Evolutionary conservation across 2,329 filamentous ascomycete species (phyloP).

Genomic region (Mollisia scopiformis): DNA sequence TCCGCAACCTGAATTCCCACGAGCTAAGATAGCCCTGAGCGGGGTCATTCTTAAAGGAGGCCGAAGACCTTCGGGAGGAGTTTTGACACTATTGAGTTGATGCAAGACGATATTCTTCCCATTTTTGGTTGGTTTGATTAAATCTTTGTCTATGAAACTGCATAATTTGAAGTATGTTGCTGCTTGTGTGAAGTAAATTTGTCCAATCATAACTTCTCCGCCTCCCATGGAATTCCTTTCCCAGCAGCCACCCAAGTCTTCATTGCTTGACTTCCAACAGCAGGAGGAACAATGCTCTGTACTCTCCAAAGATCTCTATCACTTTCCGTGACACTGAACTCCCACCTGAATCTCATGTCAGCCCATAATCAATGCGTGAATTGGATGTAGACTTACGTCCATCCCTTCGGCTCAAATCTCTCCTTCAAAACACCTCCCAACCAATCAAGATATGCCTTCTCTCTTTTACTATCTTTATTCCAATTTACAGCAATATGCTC

Average conservation of each 20-base stretch:
- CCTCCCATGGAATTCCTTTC: slow-evolving; percentile 17
- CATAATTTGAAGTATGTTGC: neutral
- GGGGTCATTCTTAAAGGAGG: too few relatives aligned
- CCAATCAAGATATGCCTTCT: slow-evolving; percentile 18
- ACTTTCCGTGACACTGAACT: slow-evolving; percentile 21
- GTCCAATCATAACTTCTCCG: slow-evolving; percentile 5
- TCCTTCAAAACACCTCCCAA: slow-evolving; percentile 19
- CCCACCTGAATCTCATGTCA: slow-evolving; percentile 19
- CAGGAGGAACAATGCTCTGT: slow-evolving; percentile 22
- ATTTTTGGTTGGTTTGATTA: neutral
- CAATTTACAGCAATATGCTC: slow-evolving; percentile 28
- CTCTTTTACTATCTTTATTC: neutral
- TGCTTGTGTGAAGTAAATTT: neutral
- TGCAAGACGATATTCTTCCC: too few relatives aligned
- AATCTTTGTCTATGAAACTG: neutral
- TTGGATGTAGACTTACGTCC: slow-evolving; percentile 20
- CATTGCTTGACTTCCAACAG: slow-evolving; percentile 20
- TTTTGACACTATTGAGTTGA: too few relatives aligned
- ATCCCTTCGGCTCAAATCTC: slow-evolving; percentile 23
- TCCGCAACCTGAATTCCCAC: too few relatives aligned
- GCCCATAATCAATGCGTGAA: neutral
- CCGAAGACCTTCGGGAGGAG: too few relatives aligned
- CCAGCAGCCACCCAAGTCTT: slow-evolving; percentile 19
- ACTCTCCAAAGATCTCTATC: slow-evolving; percentile 23
- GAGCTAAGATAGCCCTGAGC: too few relatives aligned